Evolutionary conservation across 2,329 filamentous ascomycete genomes (phyloP).

Genomic region (Alternaria brassicae): DNA sequence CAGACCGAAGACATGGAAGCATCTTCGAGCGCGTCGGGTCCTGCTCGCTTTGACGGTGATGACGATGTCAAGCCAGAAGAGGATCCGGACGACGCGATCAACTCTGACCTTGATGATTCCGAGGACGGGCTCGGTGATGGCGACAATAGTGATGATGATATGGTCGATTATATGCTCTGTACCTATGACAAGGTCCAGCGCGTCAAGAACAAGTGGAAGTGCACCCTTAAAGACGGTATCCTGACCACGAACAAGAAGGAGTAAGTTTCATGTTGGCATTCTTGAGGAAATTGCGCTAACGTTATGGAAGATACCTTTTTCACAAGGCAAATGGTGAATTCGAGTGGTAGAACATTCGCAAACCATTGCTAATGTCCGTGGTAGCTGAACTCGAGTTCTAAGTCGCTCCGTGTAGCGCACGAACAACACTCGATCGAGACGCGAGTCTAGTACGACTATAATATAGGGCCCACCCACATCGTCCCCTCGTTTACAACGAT

Average conservation of each 20-base stretch:
- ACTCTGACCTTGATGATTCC: constrained; percentile 94
- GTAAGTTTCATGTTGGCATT: constrained; percentile 53
- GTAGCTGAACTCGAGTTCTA: constrained; percentile 36
- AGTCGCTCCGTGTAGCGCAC: constrained; percentile 19
- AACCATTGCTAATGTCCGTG: constrained; percentile 24
- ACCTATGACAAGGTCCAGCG: constrained; percentile 99
- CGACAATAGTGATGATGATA: constrained; percentile 83
- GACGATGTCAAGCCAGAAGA: constrained; percentile 63
- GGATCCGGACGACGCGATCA: constrained; percentile 91
- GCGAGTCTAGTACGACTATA: constrained; percentile 9
- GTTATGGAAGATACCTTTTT: constrained; percentile 77
- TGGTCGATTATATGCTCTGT: constrained; percentile 93
- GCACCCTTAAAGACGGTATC: constrained; percentile 94
- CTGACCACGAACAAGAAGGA: constrained; percentile 93
- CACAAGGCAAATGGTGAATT: constrained; percentile 98
- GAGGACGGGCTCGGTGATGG: constrained; percentile 84
- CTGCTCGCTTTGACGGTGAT: constrained; percentile 62
- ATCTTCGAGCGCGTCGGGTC: constrained; percentile 32
- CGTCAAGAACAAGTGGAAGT: constrained; percentile 98
- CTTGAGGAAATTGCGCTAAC: constrained; percentile 12
- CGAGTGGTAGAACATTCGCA: constrained; percentile 74
- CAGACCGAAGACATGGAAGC: constrained; percentile 63
- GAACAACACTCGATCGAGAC: constrained; percentile 10
- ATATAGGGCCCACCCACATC: not conserved
- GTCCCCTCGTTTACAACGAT: not conserved